Evolutionary conservation across 1,284 basidiomycete genomes (phyloP).

Genomic region (Takashimella tepidaria): DNA sequence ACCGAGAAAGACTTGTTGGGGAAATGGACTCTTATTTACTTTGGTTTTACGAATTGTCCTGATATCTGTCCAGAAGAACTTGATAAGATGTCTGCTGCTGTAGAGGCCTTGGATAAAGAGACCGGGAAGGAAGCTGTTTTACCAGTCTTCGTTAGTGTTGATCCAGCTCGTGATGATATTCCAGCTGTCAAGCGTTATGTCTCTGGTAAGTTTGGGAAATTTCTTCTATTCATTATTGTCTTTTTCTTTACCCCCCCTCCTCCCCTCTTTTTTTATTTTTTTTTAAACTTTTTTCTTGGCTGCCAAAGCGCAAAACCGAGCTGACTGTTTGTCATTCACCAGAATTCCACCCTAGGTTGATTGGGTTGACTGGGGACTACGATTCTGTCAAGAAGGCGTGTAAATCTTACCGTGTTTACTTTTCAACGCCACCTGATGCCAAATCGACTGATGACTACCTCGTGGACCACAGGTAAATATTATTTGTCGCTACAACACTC

Average conservation of each 20-base stretch:
- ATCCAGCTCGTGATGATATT: conserved; percentile 84
- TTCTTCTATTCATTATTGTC: conserved; percentile 8
- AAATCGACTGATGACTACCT: conserved; percentile 80
- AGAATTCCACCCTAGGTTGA: conserved; percentile 87
- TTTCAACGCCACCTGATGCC: conserved; percentile 85
- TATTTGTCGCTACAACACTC: too few species aligned
- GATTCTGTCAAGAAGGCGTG: conserved; percentile 80
- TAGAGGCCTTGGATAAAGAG: conserved; percentile 64
- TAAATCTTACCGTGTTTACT: conserved; percentile 96
- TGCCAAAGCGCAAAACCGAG: background rate
- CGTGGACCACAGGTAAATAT: conserved; percentile 67
- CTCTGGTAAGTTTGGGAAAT: conserved; percentile 36
- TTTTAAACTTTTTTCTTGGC: too few species aligned
- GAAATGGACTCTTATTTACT: conserved; percentile 83
- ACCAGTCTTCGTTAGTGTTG: conserved; percentile 92
- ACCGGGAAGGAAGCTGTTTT: conserved; percentile 57
- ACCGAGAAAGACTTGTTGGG: conserved; percentile 79
- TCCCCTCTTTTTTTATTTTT: too few species aligned
- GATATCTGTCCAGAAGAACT: conserved; percentile 98
- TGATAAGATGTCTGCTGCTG: conserved; percentile 87
- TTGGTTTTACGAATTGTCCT: conserved; percentile 95
- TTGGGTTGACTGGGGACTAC: conserved; percentile 84
- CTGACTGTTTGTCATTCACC: too few species aligned
- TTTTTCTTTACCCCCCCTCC: conserved; percentile 46
- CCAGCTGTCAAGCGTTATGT: conserved; percentile 54